These are phyloP conservation scores for Venustampulla echinocandica DNA, from an alignment of 495 filamentous ascomycete genomes.

Conservation along the genomic window DNA sequence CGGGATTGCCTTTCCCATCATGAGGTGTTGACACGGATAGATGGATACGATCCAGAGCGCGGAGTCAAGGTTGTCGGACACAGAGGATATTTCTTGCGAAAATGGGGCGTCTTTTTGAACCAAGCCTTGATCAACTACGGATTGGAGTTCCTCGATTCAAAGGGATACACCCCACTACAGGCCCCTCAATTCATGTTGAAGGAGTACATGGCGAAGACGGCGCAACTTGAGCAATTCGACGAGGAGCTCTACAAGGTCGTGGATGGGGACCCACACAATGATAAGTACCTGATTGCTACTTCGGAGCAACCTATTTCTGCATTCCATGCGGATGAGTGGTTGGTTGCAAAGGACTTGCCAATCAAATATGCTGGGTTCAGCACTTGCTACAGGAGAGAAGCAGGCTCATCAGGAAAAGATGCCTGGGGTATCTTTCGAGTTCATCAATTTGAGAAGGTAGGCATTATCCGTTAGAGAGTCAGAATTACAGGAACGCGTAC, in stretches of 20 bases:
- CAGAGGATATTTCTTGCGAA: constrained; percentile 84
- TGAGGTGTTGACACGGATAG: constrained; percentile 78
- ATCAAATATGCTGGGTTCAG: constrained; percentile 91
- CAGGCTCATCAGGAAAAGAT: constrained; percentile 84
- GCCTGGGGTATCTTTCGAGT: constrained; percentile 98
- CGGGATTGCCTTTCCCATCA: constrained; percentile 77
- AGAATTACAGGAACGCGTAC: constrained; percentile 1
- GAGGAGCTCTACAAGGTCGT: constrained; percentile 97
- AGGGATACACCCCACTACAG: constrained; percentile 78
- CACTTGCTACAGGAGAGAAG: constrained; percentile 93
- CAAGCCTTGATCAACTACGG: constrained; percentile 91
- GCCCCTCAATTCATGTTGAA: constrained; percentile 94
- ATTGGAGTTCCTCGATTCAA: constrained; percentile 70
- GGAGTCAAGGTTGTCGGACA: constrained; percentile 94
- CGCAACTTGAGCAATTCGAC: constrained; percentile 94
- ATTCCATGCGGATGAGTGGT: constrained; percentile 88
- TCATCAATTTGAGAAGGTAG: constrained; percentile 93
- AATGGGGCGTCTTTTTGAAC: constrained; percentile 89
- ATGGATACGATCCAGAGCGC: constrained; percentile 89
- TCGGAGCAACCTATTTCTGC: constrained; percentile 92
- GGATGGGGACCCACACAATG: constrained; percentile 71
- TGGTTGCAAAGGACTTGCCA: constrained; percentile 74
- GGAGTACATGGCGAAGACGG: constrained; percentile 97
- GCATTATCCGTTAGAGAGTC: not conserved
- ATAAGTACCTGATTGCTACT: constrained; percentile 97